Percentiles rank a stretch among this genome's conserved stretches.
phyloP scores from a whole-genome alignment of 257 asterid genomes.

The Salvia splendens region DNA sequence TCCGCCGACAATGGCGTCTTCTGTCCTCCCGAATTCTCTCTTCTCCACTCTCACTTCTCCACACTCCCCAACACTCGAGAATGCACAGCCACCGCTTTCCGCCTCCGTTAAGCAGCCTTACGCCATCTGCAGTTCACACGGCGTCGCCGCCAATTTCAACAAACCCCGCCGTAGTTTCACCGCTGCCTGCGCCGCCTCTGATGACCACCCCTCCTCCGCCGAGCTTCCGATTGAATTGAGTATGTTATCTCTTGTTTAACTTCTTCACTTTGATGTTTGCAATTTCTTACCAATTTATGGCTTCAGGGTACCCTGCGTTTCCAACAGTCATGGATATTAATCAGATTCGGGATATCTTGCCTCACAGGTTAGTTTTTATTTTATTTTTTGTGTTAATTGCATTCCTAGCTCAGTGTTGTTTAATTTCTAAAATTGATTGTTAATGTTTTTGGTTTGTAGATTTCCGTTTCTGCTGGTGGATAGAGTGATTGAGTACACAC shows the following conservation, averaged over 20 bases:
- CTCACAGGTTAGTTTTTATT: constrained; percentile 61
- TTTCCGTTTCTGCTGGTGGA: constrained; percentile 88
- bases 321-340: constrained; percentile 82
- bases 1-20: constrained; percentile 62
- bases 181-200: constrained; percentile 39
- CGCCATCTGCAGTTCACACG: no score
- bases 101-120: constrained; percentile 39
- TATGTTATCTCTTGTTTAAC: constrained; percentile 35
- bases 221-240: constrained; percentile 86
- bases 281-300: no score
- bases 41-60: constrained; percentile 50
- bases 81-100: constrained; percentile 14
- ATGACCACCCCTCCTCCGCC: constrained; percentile 29
- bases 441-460: constrained; percentile 37
- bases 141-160: not conserved
- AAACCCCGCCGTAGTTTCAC: constrained; percentile 34
- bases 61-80: constrained; percentile 32
- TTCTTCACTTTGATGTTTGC: not conserved
- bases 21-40: constrained; percentile 51
- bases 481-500: constrained; percentile 81
- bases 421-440: no score
- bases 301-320: constrained; percentile 67
- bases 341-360: constrained; percentile 82
- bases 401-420: no score
- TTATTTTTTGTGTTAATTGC: not conserved